Conservation (phyloP, 2,329 filamentous ascomycete species). For the Ceratocystis cacaofunesta region DNA sequence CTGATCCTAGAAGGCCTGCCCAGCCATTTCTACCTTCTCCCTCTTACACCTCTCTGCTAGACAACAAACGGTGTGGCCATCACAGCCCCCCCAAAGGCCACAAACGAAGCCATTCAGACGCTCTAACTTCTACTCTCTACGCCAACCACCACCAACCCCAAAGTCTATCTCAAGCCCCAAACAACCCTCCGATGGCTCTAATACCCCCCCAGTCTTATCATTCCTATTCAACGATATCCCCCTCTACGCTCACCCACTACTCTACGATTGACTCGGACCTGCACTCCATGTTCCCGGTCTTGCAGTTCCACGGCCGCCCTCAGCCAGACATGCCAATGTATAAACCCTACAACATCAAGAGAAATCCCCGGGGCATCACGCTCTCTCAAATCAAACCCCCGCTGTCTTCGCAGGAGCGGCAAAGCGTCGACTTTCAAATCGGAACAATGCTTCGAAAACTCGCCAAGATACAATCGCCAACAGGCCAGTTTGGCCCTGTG, state of each 20-base stretch:
- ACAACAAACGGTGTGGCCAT: not conserved
- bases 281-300: constrained; percentile 15
- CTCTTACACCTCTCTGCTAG: not conserved
- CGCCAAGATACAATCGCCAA: constrained; percentile 31
- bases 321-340: constrained; percentile 16
- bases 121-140: not conserved
- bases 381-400: constrained; percentile 26
- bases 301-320: constrained; percentile 13
- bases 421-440: constrained; percentile 31
- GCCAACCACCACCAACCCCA: not conserved
- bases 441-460: constrained; percentile 33
- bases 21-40: not conserved
- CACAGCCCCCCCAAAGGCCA: not conserved
- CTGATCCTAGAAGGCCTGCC: not conserved
- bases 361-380: constrained; percentile 26
- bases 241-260: not conserved
- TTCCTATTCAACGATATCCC: not conserved
- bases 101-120: not conserved
- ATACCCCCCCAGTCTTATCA: not conserved
- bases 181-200: not conserved
- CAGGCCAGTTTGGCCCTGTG: constrained; percentile 32
- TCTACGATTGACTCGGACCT: constrained; percentile 11
- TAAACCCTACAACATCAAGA: constrained; percentile 31
- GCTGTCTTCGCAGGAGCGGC: constrained; percentile 26
- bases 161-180: not conserved